phyloP scores from a whole-genome alignment of 139 green algal genomes.

The Gonium pectorale region DNA sequence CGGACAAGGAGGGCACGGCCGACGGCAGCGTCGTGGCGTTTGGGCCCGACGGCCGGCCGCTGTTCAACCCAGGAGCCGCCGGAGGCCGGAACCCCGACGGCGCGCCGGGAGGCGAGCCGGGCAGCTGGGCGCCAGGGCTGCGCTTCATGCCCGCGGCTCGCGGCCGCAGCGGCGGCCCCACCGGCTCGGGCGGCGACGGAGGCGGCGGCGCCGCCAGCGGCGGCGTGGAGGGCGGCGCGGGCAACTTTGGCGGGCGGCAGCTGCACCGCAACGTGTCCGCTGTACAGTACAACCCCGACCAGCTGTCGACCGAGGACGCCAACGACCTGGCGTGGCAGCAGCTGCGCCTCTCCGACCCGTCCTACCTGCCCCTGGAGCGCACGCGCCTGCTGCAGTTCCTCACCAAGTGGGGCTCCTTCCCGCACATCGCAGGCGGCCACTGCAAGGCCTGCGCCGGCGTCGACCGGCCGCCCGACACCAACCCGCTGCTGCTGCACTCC shows the following conservation, averaged over 20 bases:
- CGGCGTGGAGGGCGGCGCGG: background rate
- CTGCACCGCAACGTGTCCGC: conserved; percentile 40
- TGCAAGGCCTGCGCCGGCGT: conserved; percentile 38
- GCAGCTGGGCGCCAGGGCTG: too few relatives aligned
- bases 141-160: too few relatives aligned
- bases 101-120: too few relatives aligned
- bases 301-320: conserved; percentile 24
- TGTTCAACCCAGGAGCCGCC: too few relatives aligned
- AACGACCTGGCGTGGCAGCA: conserved; percentile 57
- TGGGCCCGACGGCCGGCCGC: too few relatives aligned
- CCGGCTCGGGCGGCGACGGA: too few relatives aligned
- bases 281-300: conserved; percentile 49
- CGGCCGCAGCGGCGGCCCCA: too few relatives aligned
- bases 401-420: conserved; percentile 56
- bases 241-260: background rate
- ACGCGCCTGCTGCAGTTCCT: conserved; percentile 54
- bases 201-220: background rate
- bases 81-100: too few relatives aligned
- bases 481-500: conserved; percentile 31
- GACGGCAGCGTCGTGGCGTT: too few relatives aligned
- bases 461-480: conserved; percentile 40
- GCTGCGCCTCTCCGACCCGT: conserved; percentile 44
- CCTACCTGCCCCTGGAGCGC: conserved; percentile 59
- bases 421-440: conserved; percentile 51
- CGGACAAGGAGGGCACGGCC: background rate